A percentile compares a stretch with the other conserved stretches of the same genome.
Conservation (phyloP, 768 basidiomycete genomes). For the Trichaptum fuscoviolaceum region DNA sequence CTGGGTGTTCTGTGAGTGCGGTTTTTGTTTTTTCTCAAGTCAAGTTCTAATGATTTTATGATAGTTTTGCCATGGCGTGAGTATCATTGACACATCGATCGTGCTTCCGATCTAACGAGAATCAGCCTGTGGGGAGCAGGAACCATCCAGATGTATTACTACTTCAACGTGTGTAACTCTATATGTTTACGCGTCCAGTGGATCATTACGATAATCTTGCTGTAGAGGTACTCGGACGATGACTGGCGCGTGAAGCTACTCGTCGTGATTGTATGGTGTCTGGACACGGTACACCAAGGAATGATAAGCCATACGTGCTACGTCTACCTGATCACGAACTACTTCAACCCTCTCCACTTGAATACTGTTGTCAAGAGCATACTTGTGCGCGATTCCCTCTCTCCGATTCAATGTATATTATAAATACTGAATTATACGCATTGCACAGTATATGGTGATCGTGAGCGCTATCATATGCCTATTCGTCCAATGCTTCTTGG, state of each 20-base stretch:
- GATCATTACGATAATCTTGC: neutral
- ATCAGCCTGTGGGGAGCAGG: conserved; percentile 4
- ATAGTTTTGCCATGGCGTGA: neutral
- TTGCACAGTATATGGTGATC: neutral
- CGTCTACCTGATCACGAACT: conserved; percentile 5
- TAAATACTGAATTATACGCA: neutral
- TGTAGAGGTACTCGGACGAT: neutral
- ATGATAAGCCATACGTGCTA: conserved; percentile 2
- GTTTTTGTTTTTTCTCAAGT: neutral
- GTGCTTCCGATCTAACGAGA: neutral
- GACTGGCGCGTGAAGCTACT: conserved; percentile 2
- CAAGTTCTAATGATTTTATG: neutral
- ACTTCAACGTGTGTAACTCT: conserved; percentile 4
- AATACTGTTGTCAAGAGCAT: neutral
- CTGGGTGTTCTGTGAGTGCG: neutral
- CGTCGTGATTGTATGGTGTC: neutral
- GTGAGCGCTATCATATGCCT: neutral
- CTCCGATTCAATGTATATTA: neutral
- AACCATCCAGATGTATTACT: conserved; percentile 1
- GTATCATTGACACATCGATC: neutral
- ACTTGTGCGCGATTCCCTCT: neutral
- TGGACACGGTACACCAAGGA: conserved; percentile 5
- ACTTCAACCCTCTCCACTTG: neutral
- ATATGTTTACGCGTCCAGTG: no score
- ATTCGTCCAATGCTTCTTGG: neutral